Base-by-base conservation (phyloP, 1,284 basidiomycete genomes). In the Trametes versicolor region DNA sequence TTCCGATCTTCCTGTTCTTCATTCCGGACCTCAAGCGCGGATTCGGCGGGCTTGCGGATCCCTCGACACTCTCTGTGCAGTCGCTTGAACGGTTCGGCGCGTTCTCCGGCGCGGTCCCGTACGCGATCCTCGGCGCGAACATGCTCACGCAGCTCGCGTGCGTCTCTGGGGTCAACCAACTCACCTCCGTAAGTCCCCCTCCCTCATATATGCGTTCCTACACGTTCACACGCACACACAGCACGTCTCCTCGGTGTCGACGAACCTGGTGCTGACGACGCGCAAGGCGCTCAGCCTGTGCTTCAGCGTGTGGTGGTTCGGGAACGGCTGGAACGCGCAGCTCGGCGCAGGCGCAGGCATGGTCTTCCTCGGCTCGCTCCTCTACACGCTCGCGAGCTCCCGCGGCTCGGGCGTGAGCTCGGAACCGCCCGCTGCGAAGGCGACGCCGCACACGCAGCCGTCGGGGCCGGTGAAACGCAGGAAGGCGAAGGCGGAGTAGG, bases 61-160 rank as follows among this genome's bases (percentile, higher is more conserved):
- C 68, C 6, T 60, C 63, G n/a, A 64, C 65, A 17, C 58, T 64
- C 21, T 62, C 70, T 37, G 43, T 65, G 43, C 64, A 59, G 37
- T 55, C 63, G 7, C 34, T 58, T 37, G 58, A 64, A 12, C 29
- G 55, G 7, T 51, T 66, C 17, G 64, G 36, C 59, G 56, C 21
- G 39, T 65, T 25, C 27, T 23, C 70, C 73, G 56, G 71, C 71
- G 60, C 70, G 71, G 66, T 75, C 17, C 81, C 87, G 3, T 87
- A 87, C 73, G 62, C 84, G 39, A 79, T 88, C 34, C 80, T 96
- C n/a, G 82, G 76, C 0, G 79, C 84, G 23, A 96, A 96, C 74
- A 85, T 96, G 12, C 67, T 90, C 19, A 91, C 94, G 1, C 95
- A 97, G 73, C 86, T 93, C 1, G 76, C 94, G n/a, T 97, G 95